Conservation (phyloP, 306 rosid genomes). For the Rosa rugosa region DNA sequence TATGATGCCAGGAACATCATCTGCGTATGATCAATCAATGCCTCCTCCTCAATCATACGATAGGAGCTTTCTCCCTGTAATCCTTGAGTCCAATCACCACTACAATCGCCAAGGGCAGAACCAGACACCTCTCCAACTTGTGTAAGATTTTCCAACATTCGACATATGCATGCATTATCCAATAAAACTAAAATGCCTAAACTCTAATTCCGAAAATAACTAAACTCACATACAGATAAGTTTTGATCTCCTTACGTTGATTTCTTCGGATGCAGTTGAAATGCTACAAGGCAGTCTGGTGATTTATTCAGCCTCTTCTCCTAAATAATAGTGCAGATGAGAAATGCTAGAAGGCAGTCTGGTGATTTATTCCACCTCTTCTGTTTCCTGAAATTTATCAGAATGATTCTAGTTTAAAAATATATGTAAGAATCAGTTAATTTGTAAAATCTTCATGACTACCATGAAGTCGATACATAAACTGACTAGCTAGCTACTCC, state of each 20-base stretch:
- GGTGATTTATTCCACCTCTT: not conserved
- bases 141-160: slow-evolving; percentile 41
- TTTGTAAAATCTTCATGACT: not conserved
- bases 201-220: not conserved
- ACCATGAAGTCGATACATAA: slow-evolving; percentile 1
- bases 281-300: not conserved
- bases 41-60: slow-evolving; percentile 52
- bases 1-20: slow-evolving; percentile 47
- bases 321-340: slow-evolving; percentile 2
- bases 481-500: not conserved
- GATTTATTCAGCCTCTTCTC: not conserved
- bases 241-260: not conserved
- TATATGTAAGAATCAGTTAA: slow-evolving; percentile 12
- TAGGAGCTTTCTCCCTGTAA: slow-evolving; percentile 55
- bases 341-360: slow-evolving; percentile 7
- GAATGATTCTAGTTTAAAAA: not conserved
- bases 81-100: slow-evolving; percentile 51
- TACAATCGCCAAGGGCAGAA: slow-evolving; percentile 57
- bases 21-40: slow-evolving; percentile 38
- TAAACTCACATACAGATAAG: not conserved
- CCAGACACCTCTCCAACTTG: slow-evolving; percentile 78
- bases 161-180: not conserved
- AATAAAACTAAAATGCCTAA: not conserved
- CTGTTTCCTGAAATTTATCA: not conserved
- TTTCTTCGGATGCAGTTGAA: slow-evolving; percentile 32